Base-by-base conservation (phyloP, 176 grass and related monocot genomes). In the Oryza meyeriana region DNA sequence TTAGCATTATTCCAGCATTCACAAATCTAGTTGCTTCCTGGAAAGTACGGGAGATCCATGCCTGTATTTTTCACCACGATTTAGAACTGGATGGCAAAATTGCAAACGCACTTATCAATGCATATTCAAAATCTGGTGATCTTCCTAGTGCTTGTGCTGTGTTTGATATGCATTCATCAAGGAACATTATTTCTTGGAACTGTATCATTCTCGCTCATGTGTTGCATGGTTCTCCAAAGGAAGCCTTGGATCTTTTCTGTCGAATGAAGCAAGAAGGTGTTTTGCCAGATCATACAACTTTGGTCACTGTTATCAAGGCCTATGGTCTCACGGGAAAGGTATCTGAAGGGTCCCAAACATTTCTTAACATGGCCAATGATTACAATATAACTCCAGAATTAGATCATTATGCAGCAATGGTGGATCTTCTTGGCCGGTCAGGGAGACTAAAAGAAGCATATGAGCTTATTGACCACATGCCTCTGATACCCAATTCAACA, bases 1-100 rank as follows among this genome's bases (percentile, higher is more conserved):
- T 94, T 64, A 91, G 92, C 72, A 91, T 89, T 77, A 86, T 94
- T 84, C 92, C 92, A 63, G 89, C 83, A 52, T 91, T 86, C 35
- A 45, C 89, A 69, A 94, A 89, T 69, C 74, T 94, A 74, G 27
- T 89, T 85, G 85, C 84, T 1, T 73, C 61, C 25, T 89, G 69
- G 64, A 94, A 89, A 84, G 89, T 94, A 68, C 71, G 81, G 84
- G 92, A 94, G 77, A 80, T 94, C 57, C 89, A 94, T 77, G 74
- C 87, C 66, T 89, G 84, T 59, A 79, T 94, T 76, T 80, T 91
- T 33, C 89, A 44, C 64, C 41, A 84, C 59, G 63, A 87, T 74
- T 85, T 94, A 67, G 84, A 91, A 79, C 40, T 52, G 40, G 87
- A 94, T 79, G 70, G 71, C 17, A 87, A 81, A 76, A 87, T 91